Evolutionary conservation across 768 basidiomycete genomes (phyloP).

Genomic region (Termitomyces sp.): DNA sequence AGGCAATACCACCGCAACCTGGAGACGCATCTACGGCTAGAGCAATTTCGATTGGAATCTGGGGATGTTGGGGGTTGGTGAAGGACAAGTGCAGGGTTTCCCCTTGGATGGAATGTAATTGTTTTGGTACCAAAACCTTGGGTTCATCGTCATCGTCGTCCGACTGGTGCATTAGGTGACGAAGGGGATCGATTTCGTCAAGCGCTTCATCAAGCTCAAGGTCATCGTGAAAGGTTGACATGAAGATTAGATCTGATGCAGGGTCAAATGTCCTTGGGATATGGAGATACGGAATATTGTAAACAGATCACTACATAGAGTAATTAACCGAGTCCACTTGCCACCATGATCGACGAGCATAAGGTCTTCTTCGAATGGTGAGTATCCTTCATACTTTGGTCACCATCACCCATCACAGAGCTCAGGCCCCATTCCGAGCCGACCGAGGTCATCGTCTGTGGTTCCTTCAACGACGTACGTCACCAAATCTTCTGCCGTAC

Average conservation of each 20-base stretch:
- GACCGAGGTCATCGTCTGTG: constrained; percentile 60
- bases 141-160: constrained; percentile 20
- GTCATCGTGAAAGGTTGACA: constrained; percentile 17
- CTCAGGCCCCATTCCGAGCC: constrained; percentile 56
- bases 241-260: constrained; percentile 5
- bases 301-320: constrained; percentile 5
- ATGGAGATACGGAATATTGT: not conserved
- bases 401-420: constrained; percentile 4
- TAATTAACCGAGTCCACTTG: not conserved
- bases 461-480: constrained; percentile 73
- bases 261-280: constrained; percentile 1
- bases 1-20: constrained; percentile 88
- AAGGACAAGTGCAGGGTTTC: constrained; percentile 43
- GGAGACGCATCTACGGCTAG: constrained; percentile 75
- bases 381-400: constrained; percentile 1
- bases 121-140: constrained; percentile 41
- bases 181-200: constrained; percentile 52
- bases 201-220: constrained; percentile 49
- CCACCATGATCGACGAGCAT: constrained; percentile 23
- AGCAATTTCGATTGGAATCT: constrained; percentile 32
- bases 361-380: constrained; percentile 52
- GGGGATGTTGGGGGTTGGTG: constrained; percentile 8
- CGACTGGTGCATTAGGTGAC: constrained; percentile 46
- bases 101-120: constrained; percentile 43
- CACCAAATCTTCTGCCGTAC: constrained; percentile 1